Percentiles rank a stretch among this genome's conserved stretches.
These are phyloP conservation scores for Lactarius indigo DNA, from an alignment of 768 basidiomycete species.

Conservation along the genomic window DNA sequence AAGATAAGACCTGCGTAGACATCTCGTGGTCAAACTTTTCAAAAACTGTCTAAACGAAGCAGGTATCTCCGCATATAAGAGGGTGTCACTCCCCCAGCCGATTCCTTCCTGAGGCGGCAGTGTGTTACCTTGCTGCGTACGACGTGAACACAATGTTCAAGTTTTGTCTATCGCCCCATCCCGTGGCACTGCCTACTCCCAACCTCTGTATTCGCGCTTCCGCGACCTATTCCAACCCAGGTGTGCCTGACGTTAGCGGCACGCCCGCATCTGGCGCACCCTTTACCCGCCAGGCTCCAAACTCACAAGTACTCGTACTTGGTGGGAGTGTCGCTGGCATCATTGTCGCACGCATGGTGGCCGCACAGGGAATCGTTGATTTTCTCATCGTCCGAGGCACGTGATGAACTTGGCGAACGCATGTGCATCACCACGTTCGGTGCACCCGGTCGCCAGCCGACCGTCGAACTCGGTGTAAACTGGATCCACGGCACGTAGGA, in stretches of 20 bases:
- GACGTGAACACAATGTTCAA: neutral
- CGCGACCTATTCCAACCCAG: neutral
- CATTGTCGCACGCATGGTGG: conserved; percentile 56
- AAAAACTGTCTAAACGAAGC: too few species aligned
- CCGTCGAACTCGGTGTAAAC: conserved; percentile 43
- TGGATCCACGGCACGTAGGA: conserved; percentile 42
- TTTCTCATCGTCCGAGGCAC: conserved; percentile 55
- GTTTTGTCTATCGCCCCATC: neutral
- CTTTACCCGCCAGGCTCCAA: neutral
- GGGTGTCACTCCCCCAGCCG: neutral
- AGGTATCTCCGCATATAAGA: too few species aligned
- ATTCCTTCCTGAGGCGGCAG: too few species aligned
- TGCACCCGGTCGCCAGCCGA: conserved; percentile 33
- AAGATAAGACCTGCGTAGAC: too few species aligned
- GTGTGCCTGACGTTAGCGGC: neutral
- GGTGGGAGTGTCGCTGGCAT: conserved; percentile 63
- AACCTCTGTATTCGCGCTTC: neutral
- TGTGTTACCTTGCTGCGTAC: too few species aligned
- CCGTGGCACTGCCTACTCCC: neutral
- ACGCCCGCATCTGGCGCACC: too few species aligned
- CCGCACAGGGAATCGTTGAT: conserved; percentile 47
- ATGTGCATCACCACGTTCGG: conserved; percentile 45
- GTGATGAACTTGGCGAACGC: conserved; percentile 52
- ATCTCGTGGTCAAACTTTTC: too few species aligned
- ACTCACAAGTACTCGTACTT: conserved; percentile 48